Evolutionary conservation across 2,329 filamentous ascomycete species (phyloP).

Genomic region (Paecilomyces fulvus): DNA sequence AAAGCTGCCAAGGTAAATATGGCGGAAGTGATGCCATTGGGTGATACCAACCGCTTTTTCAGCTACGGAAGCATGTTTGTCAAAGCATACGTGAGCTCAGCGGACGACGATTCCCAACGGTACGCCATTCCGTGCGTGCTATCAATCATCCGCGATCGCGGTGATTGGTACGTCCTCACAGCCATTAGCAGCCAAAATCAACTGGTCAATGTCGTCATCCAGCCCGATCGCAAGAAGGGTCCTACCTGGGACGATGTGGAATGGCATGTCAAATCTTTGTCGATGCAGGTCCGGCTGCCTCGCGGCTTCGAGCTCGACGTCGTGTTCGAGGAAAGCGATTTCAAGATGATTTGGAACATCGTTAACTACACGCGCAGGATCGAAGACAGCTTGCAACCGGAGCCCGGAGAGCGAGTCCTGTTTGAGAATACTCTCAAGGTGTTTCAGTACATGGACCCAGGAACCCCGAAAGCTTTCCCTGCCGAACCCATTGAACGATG

Average conservation of each 20-base stretch:
- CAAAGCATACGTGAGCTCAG: conserved; percentile 65
- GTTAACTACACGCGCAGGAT: conserved; percentile 77
- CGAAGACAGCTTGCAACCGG: conserved; percentile 60
- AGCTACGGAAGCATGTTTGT: conserved; percentile 72
- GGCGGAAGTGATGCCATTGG: conserved; percentile 63
- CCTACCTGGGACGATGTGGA: conserved; percentile 73
- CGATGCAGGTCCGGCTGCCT: conserved; percentile 62
- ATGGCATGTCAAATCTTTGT: conserved; percentile 62
- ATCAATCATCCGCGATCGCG: conserved; percentile 62
- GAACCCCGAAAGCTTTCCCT: conserved; percentile 65
- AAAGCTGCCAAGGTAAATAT: conserved; percentile 41
- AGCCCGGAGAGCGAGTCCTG: conserved; percentile 59
- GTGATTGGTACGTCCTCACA: conserved; percentile 62
- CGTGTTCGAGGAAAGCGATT: conserved; percentile 67
- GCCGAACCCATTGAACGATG: conserved; percentile 64
- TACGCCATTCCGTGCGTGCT: conserved; percentile 66
- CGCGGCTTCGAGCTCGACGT: conserved; percentile 67
- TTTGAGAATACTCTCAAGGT: conserved; percentile 62
- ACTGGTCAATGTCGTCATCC: conserved; percentile 65
- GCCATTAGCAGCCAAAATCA: conserved; percentile 73
- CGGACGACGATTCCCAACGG: conserved; percentile 58
- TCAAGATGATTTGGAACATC: conserved; percentile 69
- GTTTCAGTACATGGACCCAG: conserved; percentile 74
- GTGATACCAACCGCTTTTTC: conserved; percentile 66
- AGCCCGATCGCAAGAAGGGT: conserved; percentile 57